Base-by-base conservation (phyloP, 345 rosid species). In the Syzygium oleosum region DNA sequence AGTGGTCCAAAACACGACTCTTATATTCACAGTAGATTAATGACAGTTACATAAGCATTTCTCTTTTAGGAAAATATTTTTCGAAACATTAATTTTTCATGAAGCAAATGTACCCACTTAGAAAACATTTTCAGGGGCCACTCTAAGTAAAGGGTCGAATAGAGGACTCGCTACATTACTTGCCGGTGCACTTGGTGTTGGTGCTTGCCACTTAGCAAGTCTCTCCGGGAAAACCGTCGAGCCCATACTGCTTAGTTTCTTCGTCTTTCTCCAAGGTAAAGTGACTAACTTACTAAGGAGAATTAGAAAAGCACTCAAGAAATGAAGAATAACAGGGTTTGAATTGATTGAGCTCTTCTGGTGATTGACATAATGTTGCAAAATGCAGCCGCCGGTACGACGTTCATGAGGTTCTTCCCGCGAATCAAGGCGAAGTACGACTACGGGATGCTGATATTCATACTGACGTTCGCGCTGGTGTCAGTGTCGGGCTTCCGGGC, bases 341-440 rank as follows among this genome's bases (percentile, higher is more conserved):
- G 12, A 68, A 12, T 17, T 17, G 79, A 34, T 17, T 34, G 25
- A 61, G 34, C 9, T 61, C 38, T n/a, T n/a, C 14, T 14, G 73
- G 38, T n/a, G 73, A 61, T 3, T n/a, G 73, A 61, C 34, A n/a
- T 61, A 13, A n/a, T 17, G 25, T 34, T 73, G 46, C 13, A 19
- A 34, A 9, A 7, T 90, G 88, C 91, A 96, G 99, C 97, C 84
- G 80, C 94, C 16, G 52, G 88, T 34, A 88, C 94, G 14, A 96
- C 99, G 55, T 97, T 95, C 87, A 22, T 94, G 85, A 89, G 98
- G 54, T 97, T 95, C 90, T 93, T 95, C 34, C 99, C 99, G 9
- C 79, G 87, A 46, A 88, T 97, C 86, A 97, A 95, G 91, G 95
- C 95, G 22, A 95, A 98, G 89, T 97, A 95, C 52, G 99, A 97